Percentiles rank a stretch among this genome's conserved stretches.
phyloP scores from a whole-genome alignment of 2,329 filamentous ascomycete species.

The Lithohypha guttulata region DNA sequence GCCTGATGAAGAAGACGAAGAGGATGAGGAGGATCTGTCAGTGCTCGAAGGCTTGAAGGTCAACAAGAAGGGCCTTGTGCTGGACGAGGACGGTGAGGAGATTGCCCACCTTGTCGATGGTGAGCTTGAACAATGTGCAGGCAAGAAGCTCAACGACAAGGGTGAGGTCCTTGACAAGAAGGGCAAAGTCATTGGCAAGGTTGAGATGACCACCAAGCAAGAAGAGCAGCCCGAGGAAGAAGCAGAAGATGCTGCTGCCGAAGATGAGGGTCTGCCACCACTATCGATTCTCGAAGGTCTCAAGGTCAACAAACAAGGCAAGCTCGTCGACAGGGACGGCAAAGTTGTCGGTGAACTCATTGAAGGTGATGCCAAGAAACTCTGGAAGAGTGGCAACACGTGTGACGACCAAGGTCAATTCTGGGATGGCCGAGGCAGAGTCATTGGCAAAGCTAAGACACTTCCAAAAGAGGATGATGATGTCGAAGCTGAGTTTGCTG shows the following conservation, averaged over 20 bases:
- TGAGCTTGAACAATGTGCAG: slow-evolving; percentile 23
- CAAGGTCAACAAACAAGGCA: slow-evolving; percentile 35
- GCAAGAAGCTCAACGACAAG: slow-evolving; percentile 28
- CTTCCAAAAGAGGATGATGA: slow-evolving; percentile 30
- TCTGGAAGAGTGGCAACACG: slow-evolving; percentile 31
- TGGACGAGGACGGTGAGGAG: slow-evolving; percentile 27
- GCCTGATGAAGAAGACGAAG: slow-evolving; percentile 17
- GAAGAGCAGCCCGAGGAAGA: slow-evolving; percentile 24
- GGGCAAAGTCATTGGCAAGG: slow-evolving; percentile 38
- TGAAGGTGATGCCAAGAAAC: slow-evolving; percentile 55
- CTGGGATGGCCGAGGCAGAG: slow-evolving; percentile 51
- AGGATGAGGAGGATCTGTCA: slow-evolving; percentile 13
- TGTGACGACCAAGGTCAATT: slow-evolving; percentile 53
- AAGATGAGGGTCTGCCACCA: slow-evolving; percentile 25
- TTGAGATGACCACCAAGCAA: slow-evolving; percentile 31
- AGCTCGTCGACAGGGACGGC: slow-evolving; percentile 33
- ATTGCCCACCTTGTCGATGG: slow-evolving; percentile 25
- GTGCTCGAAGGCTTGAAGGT: slow-evolving; percentile 29
- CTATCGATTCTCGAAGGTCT: slow-evolving; percentile 31
- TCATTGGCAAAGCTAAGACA: slow-evolving; percentile 49
- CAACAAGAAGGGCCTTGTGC: slow-evolving; percentile 34
- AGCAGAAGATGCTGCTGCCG: slow-evolving; percentile 22
- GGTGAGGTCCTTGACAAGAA: slow-evolving; percentile 39
- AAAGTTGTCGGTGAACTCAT: slow-evolving; percentile 47
- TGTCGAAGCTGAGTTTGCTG: slow-evolving; percentile 33